Conservation (phyloP, 1,284 basidiomycete species). For the Trametes hirsuta region DNA sequence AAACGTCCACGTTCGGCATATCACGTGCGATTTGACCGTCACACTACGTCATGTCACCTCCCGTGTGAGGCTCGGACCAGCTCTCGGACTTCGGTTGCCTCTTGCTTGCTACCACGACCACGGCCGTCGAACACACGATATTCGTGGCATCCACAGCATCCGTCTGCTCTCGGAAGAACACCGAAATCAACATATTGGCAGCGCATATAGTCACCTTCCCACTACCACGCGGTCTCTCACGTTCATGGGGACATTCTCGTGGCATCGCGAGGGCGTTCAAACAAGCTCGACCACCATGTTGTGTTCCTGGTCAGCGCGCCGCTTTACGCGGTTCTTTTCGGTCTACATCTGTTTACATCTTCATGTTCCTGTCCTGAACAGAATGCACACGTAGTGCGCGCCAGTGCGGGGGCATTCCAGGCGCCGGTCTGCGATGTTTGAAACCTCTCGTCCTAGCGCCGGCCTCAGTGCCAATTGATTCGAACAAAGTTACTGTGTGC, state of each 20-base stretch:
- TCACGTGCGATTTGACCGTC: slow-evolving; percentile 1
- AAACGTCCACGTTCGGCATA: slow-evolving; percentile 6
- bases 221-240: slow-evolving; percentile 9
- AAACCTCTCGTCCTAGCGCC: slow-evolving; percentile 1
- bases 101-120: background rate
- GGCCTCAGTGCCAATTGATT: background rate
- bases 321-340: background rate
- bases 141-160: background rate
- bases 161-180: background rate
- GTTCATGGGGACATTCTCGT: slow-evolving; percentile 6
- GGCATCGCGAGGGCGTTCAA: background rate
- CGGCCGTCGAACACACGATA: background rate
- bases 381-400: background rate
- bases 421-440: slow-evolving; percentile 4
- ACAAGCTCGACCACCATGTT: slow-evolving; percentile 7
- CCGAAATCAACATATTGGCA: background rate
- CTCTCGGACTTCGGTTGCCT: background rate
- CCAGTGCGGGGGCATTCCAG: slow-evolving; percentile 3
- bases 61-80: background rate
- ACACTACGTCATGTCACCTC: background rate
- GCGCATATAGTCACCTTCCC: slow-evolving; percentile 2
- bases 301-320: slow-evolving; percentile 4
- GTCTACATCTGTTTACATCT: background rate
- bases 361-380: background rate
- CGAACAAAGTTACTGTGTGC: background rate